These are phyloP conservation scores for Plantago coronopus DNA, from an alignment of 305 asterid genomes.

Conservation along the genomic window DNA sequence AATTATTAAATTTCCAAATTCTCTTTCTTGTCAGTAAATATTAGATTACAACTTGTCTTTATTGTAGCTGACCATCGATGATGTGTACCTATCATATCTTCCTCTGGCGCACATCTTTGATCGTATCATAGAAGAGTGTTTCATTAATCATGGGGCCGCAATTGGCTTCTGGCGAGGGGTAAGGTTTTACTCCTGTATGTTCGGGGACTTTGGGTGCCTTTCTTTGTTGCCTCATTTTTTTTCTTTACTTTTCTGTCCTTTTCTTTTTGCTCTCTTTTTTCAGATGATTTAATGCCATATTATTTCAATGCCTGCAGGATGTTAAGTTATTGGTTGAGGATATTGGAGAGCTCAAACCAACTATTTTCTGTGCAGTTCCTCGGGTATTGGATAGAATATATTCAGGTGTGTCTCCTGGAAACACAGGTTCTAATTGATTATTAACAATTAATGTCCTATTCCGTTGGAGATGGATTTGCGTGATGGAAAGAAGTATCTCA, in stretches of 20 bases:
- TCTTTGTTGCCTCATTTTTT: too few relatives aligned
- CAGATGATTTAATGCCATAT: constrained; percentile 10
- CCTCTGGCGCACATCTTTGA: constrained; percentile 98
- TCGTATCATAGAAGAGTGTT: constrained; percentile 82
- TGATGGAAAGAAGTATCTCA: constrained; percentile 12
- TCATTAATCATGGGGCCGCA: constrained; percentile 78
- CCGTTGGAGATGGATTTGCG: constrained; percentile 19
- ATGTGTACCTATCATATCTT: constrained; percentile 81
- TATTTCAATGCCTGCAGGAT: constrained; percentile 51
- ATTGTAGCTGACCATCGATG: constrained; percentile 56
- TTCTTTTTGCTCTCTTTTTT: background rate
- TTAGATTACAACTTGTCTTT: constrained; percentile 18
- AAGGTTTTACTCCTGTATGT: constrained; percentile 31
- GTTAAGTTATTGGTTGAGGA: constrained; percentile 85
- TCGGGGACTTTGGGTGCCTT: background rate
- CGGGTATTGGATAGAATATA: constrained; percentile 86
- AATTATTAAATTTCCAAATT: constrained; percentile 1
- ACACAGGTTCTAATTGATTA: constrained; percentile 7
- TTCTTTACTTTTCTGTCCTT: too few relatives aligned
- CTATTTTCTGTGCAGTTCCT: constrained; percentile 94
- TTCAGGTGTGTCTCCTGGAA: constrained; percentile 51
- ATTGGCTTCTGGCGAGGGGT: constrained; percentile 99
- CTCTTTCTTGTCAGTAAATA: constrained; percentile 3
- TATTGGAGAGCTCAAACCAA: constrained; percentile 78
- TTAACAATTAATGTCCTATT: constrained; percentile 14